Evolutionary conservation across 306 rosid genomes (phyloP).

Genomic region (Acacia acuminata): DNA sequence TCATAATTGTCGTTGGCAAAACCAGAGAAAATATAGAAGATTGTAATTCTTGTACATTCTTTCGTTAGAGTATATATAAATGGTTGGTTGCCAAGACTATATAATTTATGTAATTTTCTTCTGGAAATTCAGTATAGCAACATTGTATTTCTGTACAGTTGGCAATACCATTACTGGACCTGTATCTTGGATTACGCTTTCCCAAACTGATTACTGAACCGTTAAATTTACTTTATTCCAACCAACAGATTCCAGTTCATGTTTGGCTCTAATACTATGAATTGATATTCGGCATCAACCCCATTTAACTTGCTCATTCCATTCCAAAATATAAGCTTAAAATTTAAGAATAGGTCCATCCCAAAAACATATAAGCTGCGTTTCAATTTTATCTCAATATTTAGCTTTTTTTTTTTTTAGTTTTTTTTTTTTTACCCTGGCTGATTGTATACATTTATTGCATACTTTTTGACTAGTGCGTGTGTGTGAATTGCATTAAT

Average conservation of each 20-base stretch:
- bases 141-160: constrained; percentile 54
- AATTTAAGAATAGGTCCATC: too few species aligned
- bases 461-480: too few species aligned
- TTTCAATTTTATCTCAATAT: too few species aligned
- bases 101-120: constrained; percentile 35
- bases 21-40: constrained; percentile 35
- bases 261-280: not conserved
- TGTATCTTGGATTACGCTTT: constrained; percentile 32
- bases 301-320: too few species aligned
- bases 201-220: not conserved
- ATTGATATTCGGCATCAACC: too few species aligned
- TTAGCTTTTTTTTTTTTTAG: too few species aligned
- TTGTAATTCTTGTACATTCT: constrained; percentile 58
- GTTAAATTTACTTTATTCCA: not conserved
- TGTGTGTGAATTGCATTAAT: too few species aligned
- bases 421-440: too few species aligned
- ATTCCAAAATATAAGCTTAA: too few species aligned
- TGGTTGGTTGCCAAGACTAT: not conserved
- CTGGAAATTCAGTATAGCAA: constrained; percentile 41
- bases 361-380: too few species aligned
- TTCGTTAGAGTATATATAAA: constrained; percentile 32
- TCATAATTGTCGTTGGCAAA: constrained; percentile 30
- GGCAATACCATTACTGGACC: constrained; percentile 24
- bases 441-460: too few species aligned
- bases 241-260: not conserved